Conservation (phyloP, 1,284 basidiomycete genomes). For the Albatrellus sp. region DNA sequence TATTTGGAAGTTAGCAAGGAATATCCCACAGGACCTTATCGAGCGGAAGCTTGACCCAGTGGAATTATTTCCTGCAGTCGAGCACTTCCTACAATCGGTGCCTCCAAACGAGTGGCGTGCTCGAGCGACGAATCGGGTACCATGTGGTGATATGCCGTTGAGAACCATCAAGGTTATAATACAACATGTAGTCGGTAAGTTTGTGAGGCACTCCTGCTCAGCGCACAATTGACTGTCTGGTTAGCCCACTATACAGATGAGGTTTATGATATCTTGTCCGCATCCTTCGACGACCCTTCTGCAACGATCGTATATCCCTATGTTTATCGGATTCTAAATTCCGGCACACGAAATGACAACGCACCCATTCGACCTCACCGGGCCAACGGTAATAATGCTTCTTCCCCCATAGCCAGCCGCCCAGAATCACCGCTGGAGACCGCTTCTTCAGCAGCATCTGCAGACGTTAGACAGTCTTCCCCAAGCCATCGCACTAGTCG, state of each 20-base stretch:
- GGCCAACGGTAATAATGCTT: conserved; percentile 25
- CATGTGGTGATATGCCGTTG: conserved; percentile 94
- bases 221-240: conserved; percentile 13
- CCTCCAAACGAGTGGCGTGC: conserved; percentile 95
- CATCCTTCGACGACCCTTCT: conserved; percentile 71
- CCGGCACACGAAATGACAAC: conserved; percentile 24
- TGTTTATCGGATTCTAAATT: conserved; percentile 76
- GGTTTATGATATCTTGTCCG: conserved; percentile 69
- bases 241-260: conserved; percentile 70
- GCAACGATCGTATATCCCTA: conserved; percentile 78
- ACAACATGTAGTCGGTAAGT: conserved; percentile 87
- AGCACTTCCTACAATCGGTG: conserved; percentile 87
- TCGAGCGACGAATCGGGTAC: conserved; percentile 79
- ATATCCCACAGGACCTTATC: conserved; percentile 83
- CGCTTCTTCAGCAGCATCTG: conserved; percentile 39
- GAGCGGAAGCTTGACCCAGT: conserved; percentile 76
- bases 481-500: conserved; percentile 56
- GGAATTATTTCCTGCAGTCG: conserved; percentile 86
- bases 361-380: conserved; percentile 25
- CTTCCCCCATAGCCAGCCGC: conserved; percentile 41
- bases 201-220: neutral
- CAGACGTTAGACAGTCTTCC: conserved; percentile 38
- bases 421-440: conserved; percentile 53
- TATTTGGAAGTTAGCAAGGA: conserved; percentile 95
- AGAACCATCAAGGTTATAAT: conserved; percentile 97